A percentile compares a stretch with the other conserved stretches of the same genome.
Evolutionary conservation across 345 rosid genomes (phyloP).

Genomic region (Populus euphratica): DNA sequence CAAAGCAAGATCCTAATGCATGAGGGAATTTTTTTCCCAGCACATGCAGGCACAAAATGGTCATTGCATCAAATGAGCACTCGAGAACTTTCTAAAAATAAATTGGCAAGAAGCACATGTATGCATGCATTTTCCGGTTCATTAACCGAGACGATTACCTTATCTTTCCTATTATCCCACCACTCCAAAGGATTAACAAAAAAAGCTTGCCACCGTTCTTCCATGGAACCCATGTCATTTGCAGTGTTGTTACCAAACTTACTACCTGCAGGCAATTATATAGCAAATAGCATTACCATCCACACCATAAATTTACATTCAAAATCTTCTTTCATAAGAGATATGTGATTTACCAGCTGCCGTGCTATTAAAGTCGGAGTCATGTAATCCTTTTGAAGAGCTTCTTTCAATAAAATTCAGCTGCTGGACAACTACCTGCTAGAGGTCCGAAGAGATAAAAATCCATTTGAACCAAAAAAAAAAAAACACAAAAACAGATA

Average conservation of each 20-base stretch:
- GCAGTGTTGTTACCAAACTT: constrained; percentile 26
- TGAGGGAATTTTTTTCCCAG: background rate
- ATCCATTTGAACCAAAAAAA: background rate
- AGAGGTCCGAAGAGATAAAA: background rate
- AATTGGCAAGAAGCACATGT: background rate
- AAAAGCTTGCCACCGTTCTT: constrained; percentile 62
- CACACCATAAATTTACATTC: background rate
- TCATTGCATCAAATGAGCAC: background rate
- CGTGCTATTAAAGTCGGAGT: constrained; percentile 23
- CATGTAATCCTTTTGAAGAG: constrained; percentile 20
- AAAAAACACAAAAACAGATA: background rate
- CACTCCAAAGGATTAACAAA: constrained; percentile 58
- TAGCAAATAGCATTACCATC: background rate
- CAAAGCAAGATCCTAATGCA: background rate
- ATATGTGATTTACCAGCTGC: constrained; percentile 29
- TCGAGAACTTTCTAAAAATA: background rate
- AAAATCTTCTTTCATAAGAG: background rate
- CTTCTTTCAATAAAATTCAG: constrained; percentile 51
- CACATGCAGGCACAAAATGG: background rate
- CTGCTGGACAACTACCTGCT: constrained; percentile 60
- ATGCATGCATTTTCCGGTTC: background rate
- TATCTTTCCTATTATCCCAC: constrained; percentile 69
- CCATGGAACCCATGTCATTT: constrained; percentile 24
- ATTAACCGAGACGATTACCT: constrained; percentile 33
- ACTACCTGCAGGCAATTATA: constrained; percentile 29